Percentiles rank a stretch among this genome's conserved stretches.
Evolutionary conservation across 805 yeast genomes (phyloP).

Genomic region (Schizosaccharomyces japonicus): DNA sequence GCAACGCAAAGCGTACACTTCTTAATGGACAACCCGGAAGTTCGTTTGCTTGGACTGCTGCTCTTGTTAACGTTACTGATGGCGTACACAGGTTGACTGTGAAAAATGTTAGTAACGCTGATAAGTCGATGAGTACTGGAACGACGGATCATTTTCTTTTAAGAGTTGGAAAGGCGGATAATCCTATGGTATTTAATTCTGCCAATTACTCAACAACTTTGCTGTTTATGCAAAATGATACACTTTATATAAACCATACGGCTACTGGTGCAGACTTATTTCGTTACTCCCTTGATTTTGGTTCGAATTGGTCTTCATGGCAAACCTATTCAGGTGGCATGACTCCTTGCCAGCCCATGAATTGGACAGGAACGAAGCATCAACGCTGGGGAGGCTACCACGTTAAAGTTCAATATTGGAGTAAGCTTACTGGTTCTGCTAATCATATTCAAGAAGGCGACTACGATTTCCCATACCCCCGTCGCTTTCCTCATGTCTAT

Average conservation of each 20-base stretch:
- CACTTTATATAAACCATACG: background rate
- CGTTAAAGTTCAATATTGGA: slow-evolving; percentile 2
- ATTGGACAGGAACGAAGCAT: background rate
- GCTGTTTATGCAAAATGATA: background rate
- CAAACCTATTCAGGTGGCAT: background rate
- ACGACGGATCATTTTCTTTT: background rate
- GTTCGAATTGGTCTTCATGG: background rate
- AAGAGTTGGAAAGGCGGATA: background rate
- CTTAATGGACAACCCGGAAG: background rate
- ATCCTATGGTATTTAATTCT: background rate
- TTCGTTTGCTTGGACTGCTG: slow-evolving; percentile 1
- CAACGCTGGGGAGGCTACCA: background rate
- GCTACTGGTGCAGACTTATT: slow-evolving; percentile 3
- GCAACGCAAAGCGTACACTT: background rate
- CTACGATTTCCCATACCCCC: background rate
- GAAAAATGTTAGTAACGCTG: background rate
- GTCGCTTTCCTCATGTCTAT: slow-evolving; percentile 1
- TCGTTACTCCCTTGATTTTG: slow-evolving; percentile 1
- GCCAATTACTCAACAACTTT: slow-evolving; percentile 2
- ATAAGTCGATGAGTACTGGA: background rate
- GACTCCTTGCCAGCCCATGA: background rate
- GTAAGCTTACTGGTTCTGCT: slow-evolving; percentile 1
- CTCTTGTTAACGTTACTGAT: background rate
- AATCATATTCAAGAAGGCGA: slow-evolving; percentile 2
- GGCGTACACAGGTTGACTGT: background rate